phyloP scores from a whole-genome alignment of 176 grass and related monocot species.

The Triticum monococcum region DNA sequence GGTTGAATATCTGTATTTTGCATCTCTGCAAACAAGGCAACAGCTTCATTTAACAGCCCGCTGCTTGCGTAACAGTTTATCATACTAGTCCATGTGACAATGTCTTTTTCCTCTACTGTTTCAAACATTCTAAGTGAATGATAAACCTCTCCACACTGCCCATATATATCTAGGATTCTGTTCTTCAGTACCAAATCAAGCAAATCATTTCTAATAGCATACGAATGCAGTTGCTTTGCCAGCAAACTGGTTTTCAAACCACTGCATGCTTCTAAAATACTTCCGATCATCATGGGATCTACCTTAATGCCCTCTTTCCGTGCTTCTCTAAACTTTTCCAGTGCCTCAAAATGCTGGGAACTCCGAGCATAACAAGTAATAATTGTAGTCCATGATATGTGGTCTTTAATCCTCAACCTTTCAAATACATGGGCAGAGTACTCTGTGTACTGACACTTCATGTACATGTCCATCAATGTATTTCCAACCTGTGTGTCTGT shows the following conservation, averaged over 20 bases:
- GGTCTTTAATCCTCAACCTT: conserved; percentile 55
- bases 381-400: conserved; percentile 82
- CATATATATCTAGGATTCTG: conserved; percentile 63
- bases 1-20: conserved; percentile 47
- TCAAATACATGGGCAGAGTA: conserved; percentile 54
- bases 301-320: conserved; percentile 51
- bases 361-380: conserved; percentile 63
- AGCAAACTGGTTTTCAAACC: conserved; percentile 45
- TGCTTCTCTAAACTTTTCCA: conserved; percentile 49
- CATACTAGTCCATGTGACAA: conserved; percentile 91
- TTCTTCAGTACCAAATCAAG: conserved; percentile 80
- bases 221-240: conserved; percentile 71
- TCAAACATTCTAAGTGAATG: conserved; percentile 53
- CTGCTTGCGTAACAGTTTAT: conserved; percentile 55
- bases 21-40: conserved; percentile 68
- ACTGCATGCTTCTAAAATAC: conserved; percentile 62
- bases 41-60: conserved; percentile 54
- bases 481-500: conserved; percentile 71
- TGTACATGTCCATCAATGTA: conserved; percentile 92
- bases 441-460: conserved; percentile 47
- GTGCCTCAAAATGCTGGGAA: conserved; percentile 46
- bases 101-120: conserved; percentile 59
- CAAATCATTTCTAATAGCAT: conserved; percentile 60
- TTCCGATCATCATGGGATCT: conserved; percentile 87
- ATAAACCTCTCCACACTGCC: conserved; percentile 47